Evolutionary conservation across 2,329 filamentous ascomycete genomes (phyloP).

Genomic region (Diaporthe sp.): DNA sequence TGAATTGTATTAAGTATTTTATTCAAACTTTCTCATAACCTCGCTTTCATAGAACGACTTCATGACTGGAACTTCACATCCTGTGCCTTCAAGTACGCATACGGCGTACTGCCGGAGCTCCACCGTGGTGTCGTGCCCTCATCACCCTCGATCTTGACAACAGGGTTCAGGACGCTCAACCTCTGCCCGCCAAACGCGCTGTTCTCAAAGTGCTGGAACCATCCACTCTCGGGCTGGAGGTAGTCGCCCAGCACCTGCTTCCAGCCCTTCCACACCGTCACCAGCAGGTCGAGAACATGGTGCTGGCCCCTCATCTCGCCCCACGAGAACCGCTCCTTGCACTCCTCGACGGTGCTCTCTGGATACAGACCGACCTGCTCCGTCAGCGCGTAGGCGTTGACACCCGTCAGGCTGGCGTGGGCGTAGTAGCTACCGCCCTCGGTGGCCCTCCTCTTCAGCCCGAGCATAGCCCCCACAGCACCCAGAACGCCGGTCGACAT

Average conservation of each 20-base stretch:
- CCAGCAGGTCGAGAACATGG: slow-evolving; percentile 42
- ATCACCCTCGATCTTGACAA: slow-evolving; percentile 38
- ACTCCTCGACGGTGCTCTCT: slow-evolving; percentile 37
- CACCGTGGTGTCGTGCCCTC: slow-evolving; percentile 37
- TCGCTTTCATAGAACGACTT: not conserved
- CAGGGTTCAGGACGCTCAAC: slow-evolving; percentile 41
- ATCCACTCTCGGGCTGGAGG: slow-evolving; percentile 38
- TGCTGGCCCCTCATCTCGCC: slow-evolving; percentile 41
- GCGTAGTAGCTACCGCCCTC: slow-evolving; percentile 46
- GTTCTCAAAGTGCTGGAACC: slow-evolving; percentile 41
- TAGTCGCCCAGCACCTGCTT: slow-evolving; percentile 37
- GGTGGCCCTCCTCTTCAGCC: slow-evolving; percentile 44
- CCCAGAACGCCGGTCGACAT: slow-evolving; percentile 48
- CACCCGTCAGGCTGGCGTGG: slow-evolving; percentile 43
- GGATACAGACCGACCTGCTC: slow-evolving; percentile 47
- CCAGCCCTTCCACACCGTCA: slow-evolving; percentile 41
- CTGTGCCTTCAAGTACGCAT: slow-evolving; percentile 36
- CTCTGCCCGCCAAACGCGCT: slow-evolving; percentile 39
- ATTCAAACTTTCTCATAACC: not conserved
- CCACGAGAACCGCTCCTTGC: slow-evolving; percentile 41
- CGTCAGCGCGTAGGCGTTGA: slow-evolving; percentile 42
- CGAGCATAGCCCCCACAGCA: slow-evolving; percentile 46
- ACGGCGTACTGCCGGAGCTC: slow-evolving; percentile 40
- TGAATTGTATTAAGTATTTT: not conserved
- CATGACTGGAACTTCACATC: slow-evolving; percentile 20